phyloP scores from a whole-genome alignment of 2,329 filamentous ascomycete species.

The Aureobasidium sp. region DNA sequence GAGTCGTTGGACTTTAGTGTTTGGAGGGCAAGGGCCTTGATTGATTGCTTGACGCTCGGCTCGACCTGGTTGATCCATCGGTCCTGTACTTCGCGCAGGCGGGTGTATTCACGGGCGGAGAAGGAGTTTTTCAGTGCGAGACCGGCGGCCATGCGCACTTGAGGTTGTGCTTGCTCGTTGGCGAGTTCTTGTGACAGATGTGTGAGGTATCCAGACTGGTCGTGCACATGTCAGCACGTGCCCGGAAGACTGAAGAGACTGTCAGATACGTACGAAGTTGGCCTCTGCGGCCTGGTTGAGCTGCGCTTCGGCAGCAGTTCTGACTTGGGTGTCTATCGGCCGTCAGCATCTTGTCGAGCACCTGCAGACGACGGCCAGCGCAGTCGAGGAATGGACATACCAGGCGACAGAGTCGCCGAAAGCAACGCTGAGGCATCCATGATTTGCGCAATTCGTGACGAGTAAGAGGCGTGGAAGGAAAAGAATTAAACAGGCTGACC shows the following conservation, averaged over 20 bases:
- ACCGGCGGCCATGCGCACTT: conserved; percentile 89
- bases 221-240: conserved; percentile 20
- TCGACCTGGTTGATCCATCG: conserved; percentile 87
- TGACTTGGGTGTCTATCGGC: conserved; percentile 71
- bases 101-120: conserved; percentile 78
- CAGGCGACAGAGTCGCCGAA: conserved; percentile 89
- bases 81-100: conserved; percentile 80
- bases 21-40: conserved; percentile 85
- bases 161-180: conserved; percentile 72
- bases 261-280: conserved; percentile 70
- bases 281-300: conserved; percentile 84
- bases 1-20: conserved; percentile 71
- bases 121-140: conserved; percentile 98
- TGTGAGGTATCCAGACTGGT: conserved; percentile 79
- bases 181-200: conserved; percentile 90
- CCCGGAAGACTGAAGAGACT: conserved; percentile 24
- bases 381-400: conserved; percentile 48
- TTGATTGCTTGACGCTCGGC: conserved; percentile 69
- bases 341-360: not conserved
- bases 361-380: not conserved
- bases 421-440: conserved; percentile 99
- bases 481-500: conserved; percentile 9
- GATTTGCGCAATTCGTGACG: conserved; percentile 33
- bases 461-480: not conserved
- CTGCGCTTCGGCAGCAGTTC: conserved; percentile 88